Percentiles rank a stretch among this genome's conserved stretches.
phyloP scores from a whole-genome alignment of 139 green algal species.

The Chlamydomonas incerta region DNA sequence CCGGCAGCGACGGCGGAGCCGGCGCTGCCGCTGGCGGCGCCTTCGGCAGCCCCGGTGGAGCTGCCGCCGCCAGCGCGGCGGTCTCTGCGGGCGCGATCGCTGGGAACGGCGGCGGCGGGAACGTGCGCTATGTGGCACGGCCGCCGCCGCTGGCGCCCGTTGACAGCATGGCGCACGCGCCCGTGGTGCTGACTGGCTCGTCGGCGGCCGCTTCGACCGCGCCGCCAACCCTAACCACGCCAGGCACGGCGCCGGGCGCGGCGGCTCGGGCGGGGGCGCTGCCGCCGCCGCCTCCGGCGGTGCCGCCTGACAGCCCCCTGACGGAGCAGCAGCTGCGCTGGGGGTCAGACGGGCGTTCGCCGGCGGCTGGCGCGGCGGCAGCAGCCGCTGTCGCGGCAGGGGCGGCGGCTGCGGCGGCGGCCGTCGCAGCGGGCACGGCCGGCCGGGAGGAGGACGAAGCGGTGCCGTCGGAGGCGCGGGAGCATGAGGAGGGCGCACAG shows the following conservation, averaged over 20 bases:
- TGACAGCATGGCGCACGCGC: background rate
- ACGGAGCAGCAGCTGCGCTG: background rate
- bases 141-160: slow-evolving; percentile 9
- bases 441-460: background rate
- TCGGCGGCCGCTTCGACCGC: background rate
- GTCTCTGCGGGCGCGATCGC: too few species aligned
- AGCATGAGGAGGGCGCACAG: background rate
- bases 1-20: too few species aligned
- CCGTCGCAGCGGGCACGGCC: background rate
- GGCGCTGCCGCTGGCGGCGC: too few species aligned
- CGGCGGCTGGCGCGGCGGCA: background rate
- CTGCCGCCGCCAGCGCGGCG: too few species aligned
- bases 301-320: background rate
- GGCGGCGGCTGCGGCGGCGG: background rate
- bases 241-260: background rate
- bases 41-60: too few species aligned
- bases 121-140: background rate
- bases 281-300: background rate
- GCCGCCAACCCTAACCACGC: background rate
- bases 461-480: background rate
- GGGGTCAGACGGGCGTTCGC: too few species aligned
- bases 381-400: background rate
- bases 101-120: too few species aligned
- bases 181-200: background rate
- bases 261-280: too few species aligned